Base-by-base conservation (phyloP, 192 early-diverging fungal species). In the Backusella liffmaniae region DNA sequence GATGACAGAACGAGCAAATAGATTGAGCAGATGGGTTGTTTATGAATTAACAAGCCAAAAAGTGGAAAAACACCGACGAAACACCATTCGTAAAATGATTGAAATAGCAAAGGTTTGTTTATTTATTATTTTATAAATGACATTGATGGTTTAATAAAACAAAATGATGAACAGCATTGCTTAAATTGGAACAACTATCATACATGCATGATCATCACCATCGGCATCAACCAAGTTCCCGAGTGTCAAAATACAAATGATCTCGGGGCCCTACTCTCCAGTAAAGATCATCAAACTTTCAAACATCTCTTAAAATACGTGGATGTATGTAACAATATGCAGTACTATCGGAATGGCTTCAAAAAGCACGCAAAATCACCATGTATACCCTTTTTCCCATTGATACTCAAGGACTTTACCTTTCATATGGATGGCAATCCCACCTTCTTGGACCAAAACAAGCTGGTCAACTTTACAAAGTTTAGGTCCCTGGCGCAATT, bases 401-500 rank as follows among this genome's bases (percentile, higher is more conserved):
- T 92, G 8, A 80, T 92, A 5, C 83, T 94, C 65, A 94, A 94
- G 72, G 93, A 94, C 72, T 82, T 91, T 30, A 92, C 89, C 15
- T 92, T 94, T 75, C 82, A 92, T 44, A 78, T 92, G 68, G 91
- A 94, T 67, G 93, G 93, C n/a, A 91, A 90, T 41, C 82, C 85
- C 18, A 88, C 86, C 1, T 78, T 73, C 67, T 66, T 82, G 12
- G 71, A 13, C 15, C 6, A 39, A 26, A n/a, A 16, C 13, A 4
- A 56, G 66, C 39, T 86, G 10, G 75, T 87, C 37, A 87, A 87
- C 35, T 86, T 89, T 75, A 82, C 84, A 42, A 89, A 87, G 67
- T 87, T 87, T 73, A 70, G 82, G 5, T 75, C 72, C 3, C 51
- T 87, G 30, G 70, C 79, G 6, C 79, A 81, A 29, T 84, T 83